Base-by-base conservation (phyloP, 2,329 filamentous ascomycete genomes). In the Diaporthe ampelina region DNA sequence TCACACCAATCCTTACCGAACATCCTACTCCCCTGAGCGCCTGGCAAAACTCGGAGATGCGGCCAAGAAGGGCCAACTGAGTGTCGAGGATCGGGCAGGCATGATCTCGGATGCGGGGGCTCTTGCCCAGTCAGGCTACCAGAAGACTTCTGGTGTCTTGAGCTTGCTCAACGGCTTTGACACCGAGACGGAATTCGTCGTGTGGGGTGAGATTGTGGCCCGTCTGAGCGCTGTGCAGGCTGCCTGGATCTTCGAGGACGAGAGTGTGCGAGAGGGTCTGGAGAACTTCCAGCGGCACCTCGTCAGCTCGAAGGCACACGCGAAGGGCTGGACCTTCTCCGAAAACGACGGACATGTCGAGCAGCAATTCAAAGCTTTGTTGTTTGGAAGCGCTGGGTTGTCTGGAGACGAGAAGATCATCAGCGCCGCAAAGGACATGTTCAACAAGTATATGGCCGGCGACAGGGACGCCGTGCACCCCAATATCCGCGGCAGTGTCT, bases 71-170 rank as follows among this genome's bases (percentile, higher is more conserved):
- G 94, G 94, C 6, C 88, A 95, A 13, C 86, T 98, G 72, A 93
- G 91, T 15, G 95, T 97, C 9, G 95, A 98, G 84, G 96, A 98
- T 82, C 92, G 96, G 75, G 94, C 96, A 63, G 96, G 96, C 80
- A 97, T 98, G 94, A 94, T 97, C 82, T 94, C 94, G 43, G 96
- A 98, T 83, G 95, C 96, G 5, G 95, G 95, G 78, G 95, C 96
- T 40, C 88, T 98, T 78, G 94, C 96, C 70, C 91, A 94, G 48
- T 97, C 95, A 63, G 96, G 96, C 43, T 97, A 97, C 83, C 94
- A 97, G 83, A 97, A 94, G 88, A 98, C 96, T 0, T 97, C 95
- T 21, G 95, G 95, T 17, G 89, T 98, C 70, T 85, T 98, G 57
- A 95, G 93, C 71, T 88, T 98, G 19, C 88, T 98, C 72, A 94